Conservation (phyloP, 176 grass and related monocot species). For the Eragrostis nindensis region DNA sequence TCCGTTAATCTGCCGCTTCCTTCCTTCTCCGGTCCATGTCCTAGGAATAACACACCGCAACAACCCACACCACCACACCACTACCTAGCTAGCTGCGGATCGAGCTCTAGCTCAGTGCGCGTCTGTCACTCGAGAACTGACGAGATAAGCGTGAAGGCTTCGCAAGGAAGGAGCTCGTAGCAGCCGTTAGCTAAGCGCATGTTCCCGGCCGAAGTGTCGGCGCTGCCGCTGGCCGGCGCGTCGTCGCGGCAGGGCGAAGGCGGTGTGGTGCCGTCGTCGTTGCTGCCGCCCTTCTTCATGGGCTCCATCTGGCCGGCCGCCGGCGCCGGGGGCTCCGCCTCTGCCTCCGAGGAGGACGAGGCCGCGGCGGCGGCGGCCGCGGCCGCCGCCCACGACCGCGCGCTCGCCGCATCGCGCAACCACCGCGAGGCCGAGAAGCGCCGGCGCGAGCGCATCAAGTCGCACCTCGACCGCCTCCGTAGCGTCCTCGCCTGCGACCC, state of each 20-base stretch:
- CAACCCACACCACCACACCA: slow-evolving; percentile 9
- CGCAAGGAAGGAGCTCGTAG: neutral
- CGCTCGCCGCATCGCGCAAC: slow-evolving; percentile 73
- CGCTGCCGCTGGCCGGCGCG: neutral
- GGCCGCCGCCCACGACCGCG: slow-evolving; percentile 63
- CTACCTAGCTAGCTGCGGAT: neutral
- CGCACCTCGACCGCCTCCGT: slow-evolving; percentile 88
- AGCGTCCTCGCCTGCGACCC: slow-evolving; percentile 89
- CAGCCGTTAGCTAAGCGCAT: neutral
- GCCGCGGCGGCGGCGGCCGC: neutral
- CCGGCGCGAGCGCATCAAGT: slow-evolving; percentile 96
- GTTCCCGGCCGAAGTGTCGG: slow-evolving; percentile 47
- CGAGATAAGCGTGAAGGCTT: neutral
- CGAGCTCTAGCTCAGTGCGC: slow-evolving; percentile 12
- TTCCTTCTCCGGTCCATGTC: slow-evolving; percentile 32
- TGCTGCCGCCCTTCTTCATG: slow-evolving; percentile 67
- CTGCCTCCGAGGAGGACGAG: slow-evolving; percentile 44
- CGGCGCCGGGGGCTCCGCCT: neutral
- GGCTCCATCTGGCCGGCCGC: slow-evolving; percentile 37
- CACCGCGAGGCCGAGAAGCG: slow-evolving; percentile 97
- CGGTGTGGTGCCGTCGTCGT: slow-evolving; percentile 18
- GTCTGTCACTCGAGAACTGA: neutral
- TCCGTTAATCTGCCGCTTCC: slow-evolving; percentile 7
- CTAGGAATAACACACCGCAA: slow-evolving; percentile 43
- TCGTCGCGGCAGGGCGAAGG: slow-evolving; percentile 33